Evolutionary conservation across 2,329 filamentous ascomycete genomes (phyloP), one percentile per base, ranked within the genome.

Genomic region (Blumeria graminis): DNA sequence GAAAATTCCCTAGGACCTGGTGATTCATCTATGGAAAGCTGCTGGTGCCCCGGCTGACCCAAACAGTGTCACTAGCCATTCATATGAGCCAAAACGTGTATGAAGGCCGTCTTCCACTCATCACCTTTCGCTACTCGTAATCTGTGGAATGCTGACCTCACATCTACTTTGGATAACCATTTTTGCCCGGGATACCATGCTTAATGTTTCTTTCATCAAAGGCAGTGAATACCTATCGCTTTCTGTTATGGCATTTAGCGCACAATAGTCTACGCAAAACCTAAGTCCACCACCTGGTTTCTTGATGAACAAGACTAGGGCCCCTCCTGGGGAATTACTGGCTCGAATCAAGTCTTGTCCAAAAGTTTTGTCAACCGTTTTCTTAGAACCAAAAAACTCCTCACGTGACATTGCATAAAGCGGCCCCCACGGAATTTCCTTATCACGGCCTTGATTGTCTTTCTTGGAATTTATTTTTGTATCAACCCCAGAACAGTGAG

Each of bases 211-310:
- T 16, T 35, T 53, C 14, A 53, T 33, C 16, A 53, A 35, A 9
- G 51, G 34, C 6, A 53, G 34, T 38, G 34, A 33, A n/a, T 53
- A 58, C 38, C 46, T 18, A 39, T 58, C 50, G 7, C 36, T 45
- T 38, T 56, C 54, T 35, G 57, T 58, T 14, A 56, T 46, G 6
- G 36, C 38, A 36, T 58, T 58, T 13, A 58, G 50, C 28, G 28
- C 39, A 16, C 57, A 8, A 38, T 58, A 55, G 33, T 58, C 55
- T 10, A 46, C 18, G 38, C 56, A 57, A 18, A 57, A 55, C 8
- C 51, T 13, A 2, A 57, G 56, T 10, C 51, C 51, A 22, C 51
- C 51, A 22, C 36, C 35, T 6, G 36, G 3, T 48, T 55, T 55
- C n/a, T 18, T 28, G 3, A 36, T 52, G n/a, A 57, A 57, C 36